Base-by-base conservation (phyloP, 192 early-diverging fungal species). In the Kickxella alabastrina region DNA sequence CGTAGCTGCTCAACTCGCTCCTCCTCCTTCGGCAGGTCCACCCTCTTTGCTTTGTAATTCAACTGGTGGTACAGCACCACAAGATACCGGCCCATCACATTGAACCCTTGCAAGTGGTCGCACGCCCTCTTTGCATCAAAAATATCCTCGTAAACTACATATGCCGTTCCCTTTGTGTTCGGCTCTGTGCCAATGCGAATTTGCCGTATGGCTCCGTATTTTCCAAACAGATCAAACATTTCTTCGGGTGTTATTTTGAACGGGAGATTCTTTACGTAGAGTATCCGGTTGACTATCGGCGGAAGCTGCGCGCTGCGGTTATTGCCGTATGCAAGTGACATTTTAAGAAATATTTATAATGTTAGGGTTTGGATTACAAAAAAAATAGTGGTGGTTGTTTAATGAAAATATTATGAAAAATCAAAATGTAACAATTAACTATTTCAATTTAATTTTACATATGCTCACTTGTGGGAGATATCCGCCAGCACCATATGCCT, bases 181-280 rank as follows among this genome's bases (percentile, higher is more conserved):
- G 76, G 79, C 7, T 83, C 87, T 27, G 79, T 89, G 1, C 96
- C 93, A 57, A 68, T 73, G 34, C 93, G 79, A 29, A 98, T 93
- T 79, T 98, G 96, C 42, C 96, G 80, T 49, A 95, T 91, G 1
- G 91, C 84, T 14, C 92, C 92, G 69, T 96, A 97, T 72, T 88
- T 92, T 43, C 94, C 94, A 85, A 98, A 98, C 38, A 98, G 79
- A 60, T 98, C 96, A 60, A 92, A 98, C 85, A 98, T 85, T 59
- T 98, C 96, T 56, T 96, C 96, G 0, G 87, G 57, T 8, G 96
- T 91, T 58, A 97, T 94, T 75, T 95, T 95, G 79, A 91, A 98
- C 10, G 96, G 92, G 26, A 98, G 79, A 70, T 98, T 97, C 35
- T 92, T 85, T 8, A 98, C 89, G 50, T 95, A 87, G 14, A 98